Percentiles rank a stretch among this genome's conserved stretches.
Evolutionary conservation across 129 eudicot genomes (phyloP).

Genomic region (Arctium lappa): DNA sequence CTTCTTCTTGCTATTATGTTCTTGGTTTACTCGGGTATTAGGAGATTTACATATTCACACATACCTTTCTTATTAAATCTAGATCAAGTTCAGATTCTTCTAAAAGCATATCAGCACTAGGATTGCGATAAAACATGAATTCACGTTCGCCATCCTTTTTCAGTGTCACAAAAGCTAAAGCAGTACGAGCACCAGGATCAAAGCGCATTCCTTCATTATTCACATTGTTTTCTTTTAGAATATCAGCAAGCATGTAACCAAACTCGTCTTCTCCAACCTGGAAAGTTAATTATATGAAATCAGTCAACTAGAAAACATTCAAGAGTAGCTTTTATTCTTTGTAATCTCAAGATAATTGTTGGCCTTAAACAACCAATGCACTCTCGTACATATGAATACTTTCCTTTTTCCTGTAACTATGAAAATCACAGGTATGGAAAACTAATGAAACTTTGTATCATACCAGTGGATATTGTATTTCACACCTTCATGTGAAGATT

Average conservation of each 20-base stretch:
- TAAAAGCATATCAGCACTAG: slow-evolving; percentile 96
- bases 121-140: slow-evolving; percentile 96
- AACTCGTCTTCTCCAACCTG: slow-evolving; percentile 99
- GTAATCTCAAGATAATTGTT: neutral
- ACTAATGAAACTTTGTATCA: neutral
- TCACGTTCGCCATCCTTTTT: slow-evolving; percentile 90
- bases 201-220: slow-evolving; percentile 92
- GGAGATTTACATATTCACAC: neutral
- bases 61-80: slow-evolving; percentile 76
- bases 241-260: slow-evolving; percentile 97
- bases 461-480: neutral
- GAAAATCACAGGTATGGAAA: neutral
- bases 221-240: slow-evolving; percentile 84
- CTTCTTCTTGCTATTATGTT: neutral
- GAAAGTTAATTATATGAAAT: neutral
- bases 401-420: neutral
- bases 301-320: neutral
- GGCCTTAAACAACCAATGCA: neutral
- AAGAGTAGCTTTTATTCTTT: neutral
- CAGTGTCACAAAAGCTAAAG: slow-evolving; percentile 88
- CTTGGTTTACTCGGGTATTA: neutral
- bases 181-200: slow-evolving; percentile 98
- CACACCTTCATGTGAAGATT: neutral
- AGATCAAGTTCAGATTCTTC: slow-evolving; percentile 76
- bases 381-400: neutral